Evolutionary conservation across 768 basidiomycete species (phyloP), one percentile per base, ranked within the genome.

Genomic region (Boletus tomentosulus): DNA sequence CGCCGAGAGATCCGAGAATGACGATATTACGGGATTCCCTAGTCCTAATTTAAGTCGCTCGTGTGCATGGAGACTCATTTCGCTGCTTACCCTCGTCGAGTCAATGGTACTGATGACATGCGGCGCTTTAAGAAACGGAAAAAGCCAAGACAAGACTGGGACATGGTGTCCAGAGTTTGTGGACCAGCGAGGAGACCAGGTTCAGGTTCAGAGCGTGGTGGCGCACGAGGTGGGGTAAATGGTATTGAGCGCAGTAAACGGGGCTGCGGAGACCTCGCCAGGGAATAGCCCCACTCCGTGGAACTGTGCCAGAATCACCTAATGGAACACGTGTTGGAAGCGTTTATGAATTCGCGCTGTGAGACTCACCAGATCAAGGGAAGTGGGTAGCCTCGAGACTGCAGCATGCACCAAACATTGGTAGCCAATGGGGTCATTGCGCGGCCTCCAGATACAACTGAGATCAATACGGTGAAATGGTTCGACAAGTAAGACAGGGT

Each of bases 1-100:
- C 47, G 33, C 75, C 66, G 13, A 66, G 52, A 19, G 64, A 60
- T n/a, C 65, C 66, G 28, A 67, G 54, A 46, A 66, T 22, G 50
- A 66, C 22, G 2, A 67, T 51, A 13, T 61, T 61, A 39, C 38
- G 48, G 22, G 41, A 59, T 10, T 44, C 31, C 39, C 57, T 57
- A 25, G 2, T 27, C 27, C n/a, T 15, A 11, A n/a, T 15, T 19
- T 54, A 50, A 57, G 53, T 53, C 38, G 31, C 24, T 11, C 28
- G 24, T 28, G 38, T 25, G 33, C 2, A 28, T n/a, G 27, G 24
- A 42, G 54, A 54, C 22, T 53, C n/a, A 8, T 8, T 7, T 33
- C 4, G 42, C 34, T 22, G 35, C 62, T 55, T 37, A 53, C 61
- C 61, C 50, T 53, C 24, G 50, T 44, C 22, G 46, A 25, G 39